These are phyloP conservation scores for Erodium texanum DNA, from an alignment of 441 rosid species.

Conservation along the genomic window DNA sequence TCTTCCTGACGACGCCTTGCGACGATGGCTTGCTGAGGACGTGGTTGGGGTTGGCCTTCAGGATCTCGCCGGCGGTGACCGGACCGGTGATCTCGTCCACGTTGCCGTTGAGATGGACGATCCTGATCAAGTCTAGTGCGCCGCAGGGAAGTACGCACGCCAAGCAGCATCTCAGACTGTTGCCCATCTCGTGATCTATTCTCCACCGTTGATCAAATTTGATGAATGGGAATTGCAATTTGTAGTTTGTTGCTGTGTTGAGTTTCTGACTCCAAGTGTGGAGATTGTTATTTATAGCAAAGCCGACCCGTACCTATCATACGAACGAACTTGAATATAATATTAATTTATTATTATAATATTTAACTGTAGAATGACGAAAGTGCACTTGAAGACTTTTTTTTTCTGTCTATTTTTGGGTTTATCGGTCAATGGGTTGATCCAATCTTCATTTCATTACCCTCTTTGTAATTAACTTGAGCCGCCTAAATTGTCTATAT, in stretches of 20 bases:
- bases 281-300: not conserved
- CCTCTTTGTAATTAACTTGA: not conserved
- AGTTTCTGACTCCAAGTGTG: not conserved
- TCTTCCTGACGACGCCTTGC: conserved; percentile 61
- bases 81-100: conserved; percentile 72
- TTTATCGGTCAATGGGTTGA: too few species aligned
- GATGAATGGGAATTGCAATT: too few species aligned
- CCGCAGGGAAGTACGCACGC: conserved; percentile 92
- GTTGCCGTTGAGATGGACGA: conserved; percentile 77
- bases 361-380: not conserved
- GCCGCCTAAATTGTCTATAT: not conserved
- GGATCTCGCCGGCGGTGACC: conserved; percentile 69
- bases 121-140: conserved; percentile 79
- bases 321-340: not conserved
- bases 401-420: too few species aligned
- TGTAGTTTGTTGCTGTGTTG: not conserved
- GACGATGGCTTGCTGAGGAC: conserved; percentile 70
- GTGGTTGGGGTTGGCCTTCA: conserved; percentile 68
- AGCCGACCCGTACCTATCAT: not conserved
- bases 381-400: not conserved
- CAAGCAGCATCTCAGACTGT: conserved; percentile 78
- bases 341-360: too few species aligned
- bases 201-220: not conserved
- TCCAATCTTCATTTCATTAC: too few species aligned
- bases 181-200: conserved; percentile 43